A percentile compares a stretch with the other conserved stretches of the same genome.
phyloP scores from a whole-genome alignment of 106 monocot genomes.

The Phalaenopsis aphrodite region DNA sequence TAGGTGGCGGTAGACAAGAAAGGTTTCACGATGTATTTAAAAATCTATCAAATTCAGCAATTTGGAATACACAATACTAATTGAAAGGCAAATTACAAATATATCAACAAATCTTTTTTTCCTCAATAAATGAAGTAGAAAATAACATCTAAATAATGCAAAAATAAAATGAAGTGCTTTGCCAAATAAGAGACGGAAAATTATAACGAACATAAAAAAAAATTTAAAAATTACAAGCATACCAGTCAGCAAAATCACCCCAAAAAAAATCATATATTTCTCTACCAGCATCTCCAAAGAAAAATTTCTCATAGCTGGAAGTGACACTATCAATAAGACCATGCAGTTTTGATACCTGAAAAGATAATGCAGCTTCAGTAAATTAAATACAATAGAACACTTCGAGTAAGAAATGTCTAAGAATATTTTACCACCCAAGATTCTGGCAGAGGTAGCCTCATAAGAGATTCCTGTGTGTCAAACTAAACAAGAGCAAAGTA shows the following conservation, averaged over 20 bases:
- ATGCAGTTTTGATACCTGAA: constrained; percentile 91
- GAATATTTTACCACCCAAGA: constrained; percentile 82
- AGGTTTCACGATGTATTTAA: no score
- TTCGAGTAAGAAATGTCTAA: not conserved
- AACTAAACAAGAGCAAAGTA: constrained; percentile 37
- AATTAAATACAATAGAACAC: not conserved
- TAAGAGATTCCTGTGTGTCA: constrained; percentile 52
- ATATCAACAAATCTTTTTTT: no score
- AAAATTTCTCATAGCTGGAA: constrained; percentile 87
- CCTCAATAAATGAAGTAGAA: not conserved
- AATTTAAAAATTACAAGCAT: constrained; percentile 1
- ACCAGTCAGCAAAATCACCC: constrained; percentile 99
- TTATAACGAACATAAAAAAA: not conserved
- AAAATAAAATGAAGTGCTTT: not conserved
- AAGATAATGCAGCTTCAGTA: constrained; percentile 8
- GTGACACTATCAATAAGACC: constrained; percentile 84
- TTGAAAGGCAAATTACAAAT: no score
- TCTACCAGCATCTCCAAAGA: constrained; percentile 95
- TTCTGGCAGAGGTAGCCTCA: constrained; percentile 66
- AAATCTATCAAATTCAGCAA: no score
- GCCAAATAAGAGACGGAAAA: not conserved
- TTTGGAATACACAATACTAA: no score
- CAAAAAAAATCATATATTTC: constrained; percentile 97
- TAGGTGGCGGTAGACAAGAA: no score
- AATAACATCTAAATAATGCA: not conserved